Conservation (phyloP, 2,329 filamentous ascomycete genomes). For the Helicocarpus griseus region DNA sequence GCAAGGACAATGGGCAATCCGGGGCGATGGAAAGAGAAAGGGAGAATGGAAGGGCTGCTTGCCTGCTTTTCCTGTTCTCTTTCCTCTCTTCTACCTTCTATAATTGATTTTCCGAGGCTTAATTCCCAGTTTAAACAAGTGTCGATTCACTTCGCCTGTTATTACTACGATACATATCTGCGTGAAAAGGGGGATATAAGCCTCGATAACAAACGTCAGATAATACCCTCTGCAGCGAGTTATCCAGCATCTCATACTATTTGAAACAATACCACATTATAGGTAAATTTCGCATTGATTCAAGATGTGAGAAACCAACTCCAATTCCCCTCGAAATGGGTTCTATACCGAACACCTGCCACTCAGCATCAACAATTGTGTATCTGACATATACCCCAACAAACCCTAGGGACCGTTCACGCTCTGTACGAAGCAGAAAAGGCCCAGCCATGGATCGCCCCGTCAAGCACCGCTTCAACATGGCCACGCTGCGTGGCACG, state of each 20-base stretch:
- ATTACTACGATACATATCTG: not conserved
- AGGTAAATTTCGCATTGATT: not conserved
- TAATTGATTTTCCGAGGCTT: not conserved
- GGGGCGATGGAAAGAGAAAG: not conserved
- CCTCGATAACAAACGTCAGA: not conserved
- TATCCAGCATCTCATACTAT: not conserved
- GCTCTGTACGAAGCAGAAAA: conserved; percentile 27
- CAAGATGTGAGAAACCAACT: not conserved
- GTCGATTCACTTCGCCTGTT: not conserved
- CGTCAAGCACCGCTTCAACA: conserved; percentile 63
- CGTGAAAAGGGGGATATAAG: not conserved
- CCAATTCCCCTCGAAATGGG: not conserved
- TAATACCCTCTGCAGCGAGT: not conserved
- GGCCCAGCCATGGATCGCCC: conserved; percentile 26
- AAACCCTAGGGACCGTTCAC: conserved; percentile 31
- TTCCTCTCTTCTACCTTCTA: not conserved
- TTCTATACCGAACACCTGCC: not conserved
- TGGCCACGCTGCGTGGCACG: conserved; percentile 75
- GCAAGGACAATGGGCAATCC: not conserved
- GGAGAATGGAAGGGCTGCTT: not conserved
- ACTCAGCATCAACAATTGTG: not conserved
- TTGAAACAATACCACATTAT: not conserved
- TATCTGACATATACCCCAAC: not conserved
- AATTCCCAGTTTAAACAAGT: not conserved
- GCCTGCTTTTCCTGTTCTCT: not conserved